Conservation (phyloP, 2,329 filamentous ascomycete genomes). For the Fusarium marasasianum region DNA sequence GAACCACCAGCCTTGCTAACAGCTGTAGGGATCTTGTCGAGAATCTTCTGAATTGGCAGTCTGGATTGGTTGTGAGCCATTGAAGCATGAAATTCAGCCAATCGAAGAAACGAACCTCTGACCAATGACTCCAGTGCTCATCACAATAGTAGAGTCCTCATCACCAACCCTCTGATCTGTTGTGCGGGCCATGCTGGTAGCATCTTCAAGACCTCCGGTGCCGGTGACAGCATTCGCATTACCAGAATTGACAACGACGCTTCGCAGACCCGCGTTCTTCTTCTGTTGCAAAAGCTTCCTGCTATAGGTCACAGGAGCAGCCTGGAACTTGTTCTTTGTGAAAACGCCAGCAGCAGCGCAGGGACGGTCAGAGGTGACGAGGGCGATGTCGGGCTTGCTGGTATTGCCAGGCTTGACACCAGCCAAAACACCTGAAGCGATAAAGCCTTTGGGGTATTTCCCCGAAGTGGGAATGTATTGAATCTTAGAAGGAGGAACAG, state of each 20-base stretch:
- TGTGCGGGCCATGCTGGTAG: slow-evolving; percentile 80
- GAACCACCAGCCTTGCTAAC: slow-evolving; percentile 75
- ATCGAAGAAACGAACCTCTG: slow-evolving; percentile 68
- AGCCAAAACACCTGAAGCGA: slow-evolving; percentile 85
- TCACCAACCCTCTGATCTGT: slow-evolving; percentile 72
- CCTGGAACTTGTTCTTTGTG: slow-evolving; percentile 98
- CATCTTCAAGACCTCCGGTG: slow-evolving; percentile 88
- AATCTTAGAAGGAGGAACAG: slow-evolving; percentile 80
- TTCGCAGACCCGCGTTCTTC: slow-evolving; percentile 75
- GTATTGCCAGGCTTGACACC: slow-evolving; percentile 95
- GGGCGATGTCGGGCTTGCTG: slow-evolving; percentile 87
- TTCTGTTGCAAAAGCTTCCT: slow-evolving; percentile 74
- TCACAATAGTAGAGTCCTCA: slow-evolving; percentile 79
- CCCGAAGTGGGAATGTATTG: slow-evolving; percentile 89
- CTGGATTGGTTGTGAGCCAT: slow-evolving; percentile 51
- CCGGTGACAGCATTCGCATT: slow-evolving; percentile 98
- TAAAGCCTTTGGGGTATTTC: slow-evolving; percentile 90
- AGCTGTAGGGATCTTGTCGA: slow-evolving; percentile 81
- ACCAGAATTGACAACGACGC: slow-evolving; percentile 92
- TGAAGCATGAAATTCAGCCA: background rate
- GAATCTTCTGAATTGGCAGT: slow-evolving; percentile 90
- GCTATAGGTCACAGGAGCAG: slow-evolving; percentile 90
- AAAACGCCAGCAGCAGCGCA: slow-evolving; percentile 93
- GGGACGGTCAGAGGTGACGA: slow-evolving; percentile 86
- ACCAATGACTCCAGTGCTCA: slow-evolving; percentile 98